A percentile compares a stretch with the other conserved stretches of the same genome.
phyloP scores from a whole-genome alignment of 2,329 filamentous ascomycete species.

The Phialophora expanda region DNA sequence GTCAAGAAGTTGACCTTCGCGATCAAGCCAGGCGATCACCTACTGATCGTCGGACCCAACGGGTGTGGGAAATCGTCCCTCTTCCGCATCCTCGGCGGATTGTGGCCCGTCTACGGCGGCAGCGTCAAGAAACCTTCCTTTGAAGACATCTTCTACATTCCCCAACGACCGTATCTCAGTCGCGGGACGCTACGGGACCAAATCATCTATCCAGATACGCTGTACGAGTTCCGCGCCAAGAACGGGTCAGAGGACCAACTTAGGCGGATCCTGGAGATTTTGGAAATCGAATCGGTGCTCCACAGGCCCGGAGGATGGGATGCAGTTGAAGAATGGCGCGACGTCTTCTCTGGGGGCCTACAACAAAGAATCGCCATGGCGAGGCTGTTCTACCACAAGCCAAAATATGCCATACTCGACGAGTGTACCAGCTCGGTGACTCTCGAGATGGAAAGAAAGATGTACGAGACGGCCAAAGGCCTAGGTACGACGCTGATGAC shows the following conservation, averaged over 20 bases:
- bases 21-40: slow-evolving; percentile 83
- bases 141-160: slow-evolving; percentile 96
- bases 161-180: slow-evolving; percentile 91
- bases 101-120: slow-evolving; percentile 98
- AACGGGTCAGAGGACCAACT: slow-evolving; percentile 83
- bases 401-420: slow-evolving; percentile 92
- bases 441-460: slow-evolving; percentile 88
- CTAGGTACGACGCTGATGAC: slow-evolving; percentile 96
- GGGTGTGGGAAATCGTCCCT: slow-evolving; percentile 96
- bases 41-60: slow-evolving; percentile 94
- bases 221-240: slow-evolving; percentile 85
- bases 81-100: slow-evolving; percentile 91
- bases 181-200: slow-evolving; percentile 92
- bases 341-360: slow-evolving; percentile 86
- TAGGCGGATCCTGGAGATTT: slow-evolving; percentile 72
- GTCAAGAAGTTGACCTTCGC: slow-evolving; percentile 84
- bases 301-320: slow-evolving; percentile 85
- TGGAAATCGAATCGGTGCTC: slow-evolving; percentile 83
- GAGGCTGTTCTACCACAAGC: slow-evolving; percentile 88
- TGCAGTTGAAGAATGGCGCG: slow-evolving; percentile 93
- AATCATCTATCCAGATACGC: slow-evolving; percentile 90
- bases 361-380: slow-evolving; percentile 98
- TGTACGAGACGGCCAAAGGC: slow-evolving; percentile 95
- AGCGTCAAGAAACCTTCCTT: slow-evolving; percentile 90
- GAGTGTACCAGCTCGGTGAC: slow-evolving; percentile 97